These are phyloP conservation scores for Vigna trinervia DNA, from an alignment of 306 rosid species.

Conservation along the genomic window DNA sequence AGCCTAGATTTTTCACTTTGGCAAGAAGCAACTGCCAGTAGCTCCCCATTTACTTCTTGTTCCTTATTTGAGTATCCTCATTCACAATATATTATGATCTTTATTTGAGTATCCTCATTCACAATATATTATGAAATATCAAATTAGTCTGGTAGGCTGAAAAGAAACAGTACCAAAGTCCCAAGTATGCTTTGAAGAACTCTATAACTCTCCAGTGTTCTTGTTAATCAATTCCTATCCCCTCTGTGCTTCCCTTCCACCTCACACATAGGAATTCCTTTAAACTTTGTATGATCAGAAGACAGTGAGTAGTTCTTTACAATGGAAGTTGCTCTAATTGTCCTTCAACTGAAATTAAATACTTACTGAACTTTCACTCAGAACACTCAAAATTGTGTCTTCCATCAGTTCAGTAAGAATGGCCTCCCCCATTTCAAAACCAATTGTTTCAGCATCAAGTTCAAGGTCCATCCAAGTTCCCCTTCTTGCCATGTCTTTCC, in stretches of 20 bases:
- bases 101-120: slow-evolving; percentile 39
- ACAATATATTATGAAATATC: slow-evolving; percentile 38
- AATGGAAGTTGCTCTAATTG: slow-evolving; percentile 45
- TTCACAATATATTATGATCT: slow-evolving; percentile 35
- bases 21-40: slow-evolving; percentile 48
- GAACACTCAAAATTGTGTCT: slow-evolving; percentile 62
- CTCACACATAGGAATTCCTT: slow-evolving; percentile 28
- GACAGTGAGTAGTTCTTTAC: slow-evolving; percentile 36
- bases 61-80: slow-evolving; percentile 49
- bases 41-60: slow-evolving; percentile 41
- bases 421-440: slow-evolving; percentile 71
- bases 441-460: slow-evolving; percentile 61
- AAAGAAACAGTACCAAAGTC: slow-evolving; percentile 36
- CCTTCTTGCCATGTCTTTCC: slow-evolving; percentile 78
- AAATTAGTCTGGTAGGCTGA: slow-evolving; percentile 52
- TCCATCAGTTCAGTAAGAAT: slow-evolving; percentile 81
- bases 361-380: slow-evolving; percentile 50
- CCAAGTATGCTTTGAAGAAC: slow-evolving; percentile 37
- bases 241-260: slow-evolving; percentile 32
- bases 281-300: slow-evolving; percentile 24
- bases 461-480: slow-evolving; percentile 81
- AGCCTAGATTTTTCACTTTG: slow-evolving; percentile 39
- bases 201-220: slow-evolving; percentile 32
- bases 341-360: slow-evolving; percentile 42
- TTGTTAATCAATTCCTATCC: slow-evolving; percentile 29